Conservation (phyloP, 352 stramenopile genomes). For the Globisporangium mamillatum region DNA sequence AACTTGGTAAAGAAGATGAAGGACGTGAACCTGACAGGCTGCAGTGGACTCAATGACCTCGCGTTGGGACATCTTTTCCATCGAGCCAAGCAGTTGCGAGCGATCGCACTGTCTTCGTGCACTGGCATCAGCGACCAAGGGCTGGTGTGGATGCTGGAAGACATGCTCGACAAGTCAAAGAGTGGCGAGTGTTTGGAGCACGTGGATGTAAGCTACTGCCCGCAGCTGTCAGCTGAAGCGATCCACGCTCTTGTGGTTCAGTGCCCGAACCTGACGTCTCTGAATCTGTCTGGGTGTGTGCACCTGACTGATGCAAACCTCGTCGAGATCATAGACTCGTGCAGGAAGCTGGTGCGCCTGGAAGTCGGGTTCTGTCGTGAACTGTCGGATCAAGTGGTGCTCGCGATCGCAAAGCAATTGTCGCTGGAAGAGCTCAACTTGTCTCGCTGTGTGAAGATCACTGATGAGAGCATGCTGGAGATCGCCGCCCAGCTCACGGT, state of each 20-base stretch:
- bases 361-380: conserved; percentile 82
- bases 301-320: conserved; percentile 68
- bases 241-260: conserved; percentile 57
- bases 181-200: conserved; percentile 41
- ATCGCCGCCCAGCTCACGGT: conserved; percentile 69
- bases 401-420: conserved; percentile 67
- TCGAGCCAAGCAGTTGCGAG: conserved; percentile 46
- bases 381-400: conserved; percentile 71
- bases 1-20: conserved; percentile 65
- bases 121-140: conserved; percentile 63
- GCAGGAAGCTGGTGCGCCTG: conserved; percentile 62
- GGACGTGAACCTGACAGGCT: conserved; percentile 65
- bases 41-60: conserved; percentile 66
- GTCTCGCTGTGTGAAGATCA: conserved; percentile 70
- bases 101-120: conserved; percentile 57
- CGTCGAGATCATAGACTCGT: conserved; percentile 67
- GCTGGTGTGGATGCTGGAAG: conserved; percentile 50
- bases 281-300: conserved; percentile 84
- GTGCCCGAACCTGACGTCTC: conserved; percentile 56
- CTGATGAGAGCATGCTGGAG: conserved; percentile 81
- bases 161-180: conserved; percentile 63
- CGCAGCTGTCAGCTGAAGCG: conserved; percentile 46
- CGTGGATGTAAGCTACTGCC: conserved; percentile 84
- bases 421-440: conserved; percentile 79
- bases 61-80: conserved; percentile 68